These are phyloP conservation scores for Aureobasidium sp. DNA, from an alignment of 2,329 filamentous ascomycete species.

Conservation along the genomic window DNA sequence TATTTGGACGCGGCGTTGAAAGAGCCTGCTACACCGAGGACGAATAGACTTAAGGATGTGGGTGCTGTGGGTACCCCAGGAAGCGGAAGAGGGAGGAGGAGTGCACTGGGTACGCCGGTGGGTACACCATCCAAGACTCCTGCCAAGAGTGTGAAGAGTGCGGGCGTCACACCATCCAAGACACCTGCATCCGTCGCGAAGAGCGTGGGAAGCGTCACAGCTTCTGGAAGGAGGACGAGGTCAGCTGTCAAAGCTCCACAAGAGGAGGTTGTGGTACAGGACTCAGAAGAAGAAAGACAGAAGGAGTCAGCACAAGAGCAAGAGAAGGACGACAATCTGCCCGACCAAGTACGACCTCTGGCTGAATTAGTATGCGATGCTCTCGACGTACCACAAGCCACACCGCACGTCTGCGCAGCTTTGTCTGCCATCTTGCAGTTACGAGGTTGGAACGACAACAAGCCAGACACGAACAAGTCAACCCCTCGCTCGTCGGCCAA, in stretches of 20 bases:
- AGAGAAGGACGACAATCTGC: not conserved
- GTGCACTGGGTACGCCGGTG: not conserved
- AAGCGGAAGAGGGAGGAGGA: not conserved
- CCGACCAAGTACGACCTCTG: slow-evolving; percentile 14
- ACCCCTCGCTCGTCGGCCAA: not conserved
- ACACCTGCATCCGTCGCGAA: not conserved
- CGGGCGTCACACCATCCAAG: not conserved
- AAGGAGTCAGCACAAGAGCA: not conserved
- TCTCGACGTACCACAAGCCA: slow-evolving; percentile 16
- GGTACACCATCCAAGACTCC: slow-evolving; percentile 10
- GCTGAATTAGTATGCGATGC: slow-evolving; percentile 48
- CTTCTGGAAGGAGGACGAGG: not conserved
- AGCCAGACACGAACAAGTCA: not conserved
- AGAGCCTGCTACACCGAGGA: slow-evolving; percentile 27
- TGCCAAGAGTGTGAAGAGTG: not conserved
- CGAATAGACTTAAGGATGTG: slow-evolving; percentile 21
- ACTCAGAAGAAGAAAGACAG: not conserved
- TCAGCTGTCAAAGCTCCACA: not conserved
- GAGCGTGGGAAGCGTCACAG: not conserved
- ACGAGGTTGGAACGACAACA: not conserved
- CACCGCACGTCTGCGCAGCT: slow-evolving; percentile 20
- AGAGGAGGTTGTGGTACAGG: not conserved
- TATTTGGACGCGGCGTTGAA: slow-evolving; percentile 68
- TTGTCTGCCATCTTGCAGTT: slow-evolving; percentile 16
- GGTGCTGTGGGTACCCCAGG: not conserved